Evolutionary conservation across 768 basidiomycete species (phyloP).

Genomic region (Steccherinum ochraceum): DNA sequence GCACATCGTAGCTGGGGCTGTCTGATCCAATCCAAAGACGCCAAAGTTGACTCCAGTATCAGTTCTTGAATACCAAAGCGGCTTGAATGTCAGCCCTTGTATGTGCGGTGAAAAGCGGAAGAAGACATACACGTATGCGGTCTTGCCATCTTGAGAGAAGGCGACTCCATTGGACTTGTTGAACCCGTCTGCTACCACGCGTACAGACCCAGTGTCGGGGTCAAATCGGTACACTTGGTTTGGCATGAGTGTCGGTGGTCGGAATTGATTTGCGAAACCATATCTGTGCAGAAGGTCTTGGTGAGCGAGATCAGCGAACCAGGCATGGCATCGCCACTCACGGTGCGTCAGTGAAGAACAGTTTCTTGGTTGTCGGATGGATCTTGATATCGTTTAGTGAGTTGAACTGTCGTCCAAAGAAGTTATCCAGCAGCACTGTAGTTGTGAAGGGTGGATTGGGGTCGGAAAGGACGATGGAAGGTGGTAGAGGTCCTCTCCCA

Average conservation of each 20-base stretch:
- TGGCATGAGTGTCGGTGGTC: conserved; percentile 58
- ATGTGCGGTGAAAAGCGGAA: conserved; percentile 5
- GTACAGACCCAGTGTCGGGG: conserved; percentile 54
- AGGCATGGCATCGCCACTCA: conserved; percentile 26
- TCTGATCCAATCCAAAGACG: conserved; percentile 44
- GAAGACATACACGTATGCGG: conserved; percentile 52
- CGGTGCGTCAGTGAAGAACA: conserved; percentile 74
- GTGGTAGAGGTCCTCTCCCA: conserved; percentile 56
- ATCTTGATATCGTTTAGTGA: conserved; percentile 77
- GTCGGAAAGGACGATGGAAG: conserved; percentile 60
- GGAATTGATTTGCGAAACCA: conserved; percentile 60
- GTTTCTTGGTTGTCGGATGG: conserved; percentile 53
- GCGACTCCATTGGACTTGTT: conserved; percentile 69
- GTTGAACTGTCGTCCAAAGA: conserved; percentile 75
- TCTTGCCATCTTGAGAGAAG: conserved; percentile 57
- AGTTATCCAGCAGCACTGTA: conserved; percentile 72
- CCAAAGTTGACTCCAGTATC: conserved; percentile 47
- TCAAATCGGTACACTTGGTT: conserved; percentile 78
- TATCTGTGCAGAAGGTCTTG: conserved; percentile 39
- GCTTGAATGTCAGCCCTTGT: background rate
- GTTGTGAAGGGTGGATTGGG: conserved; percentile 57
- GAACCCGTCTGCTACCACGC: conserved; percentile 75
- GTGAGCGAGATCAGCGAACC: background rate
- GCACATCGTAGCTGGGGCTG: conserved; percentile 62
- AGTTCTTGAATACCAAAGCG: conserved; percentile 26